Evolutionary conservation across 1,284 basidiomycete genomes (phyloP).

Genomic region (Agroathelia rolfsii): DNA sequence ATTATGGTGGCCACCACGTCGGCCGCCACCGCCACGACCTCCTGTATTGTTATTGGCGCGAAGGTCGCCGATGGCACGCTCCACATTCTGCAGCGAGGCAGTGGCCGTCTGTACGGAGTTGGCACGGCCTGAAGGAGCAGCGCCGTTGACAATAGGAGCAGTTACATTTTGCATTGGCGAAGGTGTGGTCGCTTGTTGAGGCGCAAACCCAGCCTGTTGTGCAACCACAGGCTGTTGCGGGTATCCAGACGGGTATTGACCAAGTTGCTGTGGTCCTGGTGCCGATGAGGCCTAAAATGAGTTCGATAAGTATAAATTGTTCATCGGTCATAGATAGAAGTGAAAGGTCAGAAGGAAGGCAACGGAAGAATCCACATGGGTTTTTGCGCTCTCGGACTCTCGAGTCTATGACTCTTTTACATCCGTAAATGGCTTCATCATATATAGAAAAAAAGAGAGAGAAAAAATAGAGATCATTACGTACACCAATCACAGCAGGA

Average conservation of each 20-base stretch:
- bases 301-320: slow-evolving; percentile 11
- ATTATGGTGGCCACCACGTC: no score
- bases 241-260: no score
- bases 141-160: slow-evolving; percentile 15
- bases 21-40: slow-evolving; percentile 16
- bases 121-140: slow-evolving; percentile 17
- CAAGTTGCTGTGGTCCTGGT: no score
- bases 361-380: slow-evolving; percentile 47
- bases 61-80: slow-evolving; percentile 69
- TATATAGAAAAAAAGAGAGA: slow-evolving; percentile 9
- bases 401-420: slow-evolving; percentile 30
- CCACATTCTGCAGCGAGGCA: slow-evolving; percentile 67
- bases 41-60: slow-evolving; percentile 44
- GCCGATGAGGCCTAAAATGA: slow-evolving; percentile 23
- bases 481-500: slow-evolving; percentile 66
- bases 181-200: slow-evolving; percentile 13
- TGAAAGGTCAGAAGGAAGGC: slow-evolving; percentile 43
- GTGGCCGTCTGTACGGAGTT: slow-evolving; percentile 60
- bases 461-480: slow-evolving; percentile 20
- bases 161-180: slow-evolving; percentile 11
- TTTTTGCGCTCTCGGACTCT: slow-evolving; percentile 43
- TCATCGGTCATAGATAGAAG: slow-evolving; percentile 5
- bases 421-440: slow-evolving; percentile 44
- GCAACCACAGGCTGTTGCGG: no score
- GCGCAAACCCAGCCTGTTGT: slow-evolving; percentile 18